phyloP scores from a whole-genome alignment of 768 basidiomycete genomes.

The Podaxis pistillaris region DNA sequence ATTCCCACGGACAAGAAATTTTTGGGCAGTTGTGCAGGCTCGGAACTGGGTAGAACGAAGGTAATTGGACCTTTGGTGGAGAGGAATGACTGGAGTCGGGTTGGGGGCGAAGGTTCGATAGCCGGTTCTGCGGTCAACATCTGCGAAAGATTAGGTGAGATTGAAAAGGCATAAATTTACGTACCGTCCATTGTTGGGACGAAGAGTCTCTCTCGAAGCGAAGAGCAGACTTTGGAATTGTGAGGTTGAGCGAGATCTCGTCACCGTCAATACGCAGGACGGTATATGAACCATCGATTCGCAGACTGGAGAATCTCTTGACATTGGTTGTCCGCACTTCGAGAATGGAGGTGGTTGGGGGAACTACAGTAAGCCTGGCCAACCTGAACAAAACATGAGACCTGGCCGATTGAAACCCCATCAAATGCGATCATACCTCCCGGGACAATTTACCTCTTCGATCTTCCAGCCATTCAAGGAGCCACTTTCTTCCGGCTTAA shows the following conservation, averaged over 20 bases:
- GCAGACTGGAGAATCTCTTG: constrained; percentile 14
- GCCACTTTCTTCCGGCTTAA: constrained; percentile 66
- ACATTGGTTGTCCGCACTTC: constrained; percentile 16
- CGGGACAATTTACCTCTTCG: constrained; percentile 56
- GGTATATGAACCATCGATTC: not conserved
- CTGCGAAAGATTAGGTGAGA: constrained; percentile 6
- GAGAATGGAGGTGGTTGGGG: not conserved
- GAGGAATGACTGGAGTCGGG: constrained; percentile 68
- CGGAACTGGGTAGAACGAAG: constrained; percentile 49
- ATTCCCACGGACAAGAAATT: constrained; percentile 50
- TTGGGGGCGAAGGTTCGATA: constrained; percentile 32
- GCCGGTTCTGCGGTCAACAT: not conserved
- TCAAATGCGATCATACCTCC: constrained; percentile 46
- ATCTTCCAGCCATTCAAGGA: constrained; percentile 72
- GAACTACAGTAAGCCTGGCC: constrained; percentile 33
- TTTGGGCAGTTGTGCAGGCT: constrained; percentile 10
- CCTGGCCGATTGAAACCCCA: not conserved
- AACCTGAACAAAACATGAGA: constrained; percentile 27
- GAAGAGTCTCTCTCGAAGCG: not conserved
- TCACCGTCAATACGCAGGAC: not conserved
- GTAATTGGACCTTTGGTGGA: constrained; percentile 49
- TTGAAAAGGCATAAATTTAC: not conserved
- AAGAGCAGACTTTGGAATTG: not conserved
- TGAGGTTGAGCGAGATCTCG: not conserved
- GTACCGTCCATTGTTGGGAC: constrained; percentile 11